Evolutionary conservation across 2,329 filamentous ascomycete species (phyloP), one percentile per base, ranked within the genome.

Genomic region (Cladorrhinum sp.): DNA sequence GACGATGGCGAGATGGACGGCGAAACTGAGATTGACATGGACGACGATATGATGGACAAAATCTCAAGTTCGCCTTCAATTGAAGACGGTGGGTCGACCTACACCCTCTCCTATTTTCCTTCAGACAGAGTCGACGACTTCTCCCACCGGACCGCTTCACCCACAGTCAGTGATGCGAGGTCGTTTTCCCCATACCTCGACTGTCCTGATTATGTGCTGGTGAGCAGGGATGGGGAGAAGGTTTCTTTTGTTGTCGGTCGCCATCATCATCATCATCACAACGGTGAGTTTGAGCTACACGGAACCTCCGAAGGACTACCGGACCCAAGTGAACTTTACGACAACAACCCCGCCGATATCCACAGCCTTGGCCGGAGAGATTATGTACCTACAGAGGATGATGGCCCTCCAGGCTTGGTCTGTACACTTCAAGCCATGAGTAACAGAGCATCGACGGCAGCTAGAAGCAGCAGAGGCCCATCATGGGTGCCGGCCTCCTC

Each of bases 51-150:
- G 87, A 92, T 96, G 90, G 95, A 98, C 80, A 95, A 95, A 77
- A 97, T 99, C 67, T 98, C 94, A 71, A 98, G 93, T 76, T 98
- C 94, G 70, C 95, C 95, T 73, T 98, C 94, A 70, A 99, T 99
- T 76, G 92, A 96, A 82, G 94, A 98, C 89, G 94, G 94, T 99
- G 87, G 84, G 92, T 95, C 80, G 79, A 77, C 75, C 77, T 73
- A 69, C 67, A 62, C 68, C 64, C 71, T 75, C 67, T 72, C 73
- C 56, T 71, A 64, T 66, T 70, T 70, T 63, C 79, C 77, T 79
- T 79, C 78, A 60, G 74, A 72, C 66, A 76, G 77, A 70, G 71
- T 77, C 65, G 77, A 77, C 64, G 79, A 77, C 66, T 73, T 79
- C 58, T 71, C 68, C 60, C 72, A 70, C 64, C 69, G 70, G 59